A percentile compares a stretch with the other conserved stretches of the same genome.
phyloP scores from a whole-genome alignment of 2,329 filamentous ascomycete genomes.

The Colletotrichum paranaense region DNA sequence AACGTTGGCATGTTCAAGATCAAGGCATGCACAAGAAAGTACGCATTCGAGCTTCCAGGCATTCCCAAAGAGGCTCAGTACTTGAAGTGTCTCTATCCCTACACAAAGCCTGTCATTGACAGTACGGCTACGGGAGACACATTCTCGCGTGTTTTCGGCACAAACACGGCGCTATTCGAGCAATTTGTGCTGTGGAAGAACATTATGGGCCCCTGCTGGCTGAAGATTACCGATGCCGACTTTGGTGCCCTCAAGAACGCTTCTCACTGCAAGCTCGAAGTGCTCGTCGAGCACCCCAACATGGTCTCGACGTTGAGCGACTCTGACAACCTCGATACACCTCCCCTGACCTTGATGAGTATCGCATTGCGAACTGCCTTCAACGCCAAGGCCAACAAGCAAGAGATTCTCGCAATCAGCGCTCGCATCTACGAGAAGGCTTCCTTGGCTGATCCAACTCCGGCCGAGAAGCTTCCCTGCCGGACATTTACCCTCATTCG shows the following conservation, averaged over 20 bases:
- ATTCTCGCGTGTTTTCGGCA: slow-evolving; percentile 93
- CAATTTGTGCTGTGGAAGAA: slow-evolving; percentile 99
- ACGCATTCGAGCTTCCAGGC: slow-evolving; percentile 90
- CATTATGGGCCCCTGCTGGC: slow-evolving; percentile 98
- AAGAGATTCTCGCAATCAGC: slow-evolving; percentile 93
- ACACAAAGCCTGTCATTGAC: slow-evolving; percentile 83
- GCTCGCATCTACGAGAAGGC: slow-evolving; percentile 94
- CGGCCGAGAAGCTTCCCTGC: slow-evolving; percentile 88
- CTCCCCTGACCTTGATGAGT: slow-evolving; percentile 96
- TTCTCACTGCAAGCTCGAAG: slow-evolving; percentile 96
- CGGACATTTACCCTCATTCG: slow-evolving; percentile 93
- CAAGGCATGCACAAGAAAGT: slow-evolving; percentile 89
- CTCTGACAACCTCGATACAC: slow-evolving; percentile 82
- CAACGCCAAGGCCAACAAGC: slow-evolving; percentile 93
- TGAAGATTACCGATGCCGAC: slow-evolving; percentile 88
- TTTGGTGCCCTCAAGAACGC: slow-evolving; percentile 89
- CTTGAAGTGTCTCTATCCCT: slow-evolving; percentile 95
- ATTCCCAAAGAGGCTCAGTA: slow-evolving; percentile 93
- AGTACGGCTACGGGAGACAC: slow-evolving; percentile 82
- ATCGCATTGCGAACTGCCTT: slow-evolving; percentile 87
- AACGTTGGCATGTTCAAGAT: slow-evolving; percentile 92
- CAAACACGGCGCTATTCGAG: slow-evolving; percentile 93
- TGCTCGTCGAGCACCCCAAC: slow-evolving; percentile 82
- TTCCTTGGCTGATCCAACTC: slow-evolving; percentile 85
- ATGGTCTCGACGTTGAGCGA: slow-evolving; percentile 79